Evolutionary conservation across 148 eudicot genomes (phyloP).

Genomic region (Fagopyrum homotropicum): DNA sequence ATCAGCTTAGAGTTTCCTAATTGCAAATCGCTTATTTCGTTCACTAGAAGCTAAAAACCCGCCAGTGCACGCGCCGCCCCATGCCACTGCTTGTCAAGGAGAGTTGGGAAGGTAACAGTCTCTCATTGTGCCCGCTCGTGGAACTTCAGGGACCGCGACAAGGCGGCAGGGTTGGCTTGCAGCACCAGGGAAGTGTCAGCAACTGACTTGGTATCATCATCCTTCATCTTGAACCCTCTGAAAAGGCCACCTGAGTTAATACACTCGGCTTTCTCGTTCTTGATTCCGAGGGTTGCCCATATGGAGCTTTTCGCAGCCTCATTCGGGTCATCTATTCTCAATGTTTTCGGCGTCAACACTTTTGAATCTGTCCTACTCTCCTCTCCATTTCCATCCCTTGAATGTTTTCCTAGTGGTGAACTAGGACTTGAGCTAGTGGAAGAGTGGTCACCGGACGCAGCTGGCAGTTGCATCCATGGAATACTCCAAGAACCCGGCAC

Average conservation of each 20-base stretch:
- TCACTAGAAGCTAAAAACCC: neutral
- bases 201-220: constrained; percentile 15
- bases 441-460: constrained; percentile 6
- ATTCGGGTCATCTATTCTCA: constrained; percentile 58
- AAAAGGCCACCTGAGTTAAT: constrained; percentile 30
- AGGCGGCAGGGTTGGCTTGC: constrained; percentile 67
- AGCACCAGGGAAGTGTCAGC: constrained; percentile 29
- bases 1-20: neutral
- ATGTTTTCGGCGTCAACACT: constrained; percentile 53
- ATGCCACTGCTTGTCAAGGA: neutral
- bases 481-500: constrained; percentile 33
- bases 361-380: constrained; percentile 9
- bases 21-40: neutral
- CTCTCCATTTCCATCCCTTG: constrained; percentile 35
- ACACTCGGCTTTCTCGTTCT: constrained; percentile 28
- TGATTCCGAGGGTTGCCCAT: constrained; percentile 58
- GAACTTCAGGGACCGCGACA: constrained; percentile 55
- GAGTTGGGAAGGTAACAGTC: neutral
- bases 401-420: constrained; percentile 60
- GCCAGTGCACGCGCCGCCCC: neutral
- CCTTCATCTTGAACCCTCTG: constrained; percentile 46
- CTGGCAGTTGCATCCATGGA: constrained; percentile 20
- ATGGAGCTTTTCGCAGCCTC: constrained; percentile 65
- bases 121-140: constrained; percentile 28
- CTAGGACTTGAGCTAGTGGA: constrained; percentile 31